Percentiles rank a stretch among this genome's conserved stretches.
Evolutionary conservation across 139 green algal genomes (phyloP).

Genomic region (Pycnococcus provasolii): DNA sequence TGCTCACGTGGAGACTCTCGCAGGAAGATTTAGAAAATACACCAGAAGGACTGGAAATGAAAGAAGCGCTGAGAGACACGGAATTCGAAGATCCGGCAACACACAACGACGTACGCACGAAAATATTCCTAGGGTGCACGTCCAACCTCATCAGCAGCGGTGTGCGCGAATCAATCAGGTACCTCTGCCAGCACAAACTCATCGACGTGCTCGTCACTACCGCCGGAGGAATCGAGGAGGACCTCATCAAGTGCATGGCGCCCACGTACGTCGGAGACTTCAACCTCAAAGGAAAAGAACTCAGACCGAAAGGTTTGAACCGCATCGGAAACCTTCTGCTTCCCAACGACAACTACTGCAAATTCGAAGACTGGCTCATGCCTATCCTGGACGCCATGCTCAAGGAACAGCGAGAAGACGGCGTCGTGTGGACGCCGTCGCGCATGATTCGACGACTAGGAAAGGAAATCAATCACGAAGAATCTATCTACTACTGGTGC

Average conservation of each 20-base stretch:
- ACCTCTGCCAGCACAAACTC: conserved; percentile 61
- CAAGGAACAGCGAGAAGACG: conserved; percentile 72
- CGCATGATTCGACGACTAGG: conserved; percentile 72
- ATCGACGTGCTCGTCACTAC: conserved; percentile 92
- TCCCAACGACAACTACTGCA: conserved; percentile 98
- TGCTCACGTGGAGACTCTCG: conserved; percentile 80
- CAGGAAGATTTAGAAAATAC: conserved; percentile 53
- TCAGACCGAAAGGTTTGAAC: conserved; percentile 75
- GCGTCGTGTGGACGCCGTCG: conserved; percentile 81
- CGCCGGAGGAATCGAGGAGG: conserved; percentile 92
- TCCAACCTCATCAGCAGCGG: conserved; percentile 89
- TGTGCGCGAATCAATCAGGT: conserved; percentile 54
- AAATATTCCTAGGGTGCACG: conserved; percentile 94
- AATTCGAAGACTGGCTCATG: conserved; percentile 98
- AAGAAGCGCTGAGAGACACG: conserved; percentile 21
- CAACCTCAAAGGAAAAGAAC: conserved; percentile 1
- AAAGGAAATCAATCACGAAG: conserved; percentile 74
- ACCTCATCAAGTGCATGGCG: conserved; percentile 96
- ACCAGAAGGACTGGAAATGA: conserved; percentile 27
- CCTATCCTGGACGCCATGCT: conserved; percentile 87
- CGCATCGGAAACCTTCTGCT: conserved; percentile 97
- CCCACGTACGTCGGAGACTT: conserved; percentile 91
- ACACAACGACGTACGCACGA: conserved; percentile 4
- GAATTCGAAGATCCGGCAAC: not conserved
- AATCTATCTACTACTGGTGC: conserved; percentile 88